phyloP scores from a whole-genome alignment of 2,329 filamentous ascomycete species.

The Pseudomassariella vexata region DNA sequence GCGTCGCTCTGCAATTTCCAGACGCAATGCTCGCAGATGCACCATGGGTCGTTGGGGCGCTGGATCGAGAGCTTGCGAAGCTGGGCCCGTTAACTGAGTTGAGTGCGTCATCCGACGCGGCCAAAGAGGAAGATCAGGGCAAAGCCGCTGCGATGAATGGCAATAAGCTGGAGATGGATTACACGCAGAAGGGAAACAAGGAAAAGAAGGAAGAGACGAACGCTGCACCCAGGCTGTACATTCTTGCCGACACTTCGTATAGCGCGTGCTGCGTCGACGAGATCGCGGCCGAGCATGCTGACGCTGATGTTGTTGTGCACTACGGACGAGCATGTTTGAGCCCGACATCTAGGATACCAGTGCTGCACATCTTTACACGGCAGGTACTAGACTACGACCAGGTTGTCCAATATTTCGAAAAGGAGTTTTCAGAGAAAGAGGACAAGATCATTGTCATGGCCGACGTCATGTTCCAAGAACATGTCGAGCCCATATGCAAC shows the following conservation, averaged over 20 bases:
- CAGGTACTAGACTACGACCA: conserved; percentile 59
- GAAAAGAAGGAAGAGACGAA: conserved; percentile 1
- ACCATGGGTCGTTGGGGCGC: conserved; percentile 66
- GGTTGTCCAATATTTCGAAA: conserved; percentile 56
- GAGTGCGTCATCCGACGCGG: conserved; percentile 1
- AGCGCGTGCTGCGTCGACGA: conserved; percentile 97
- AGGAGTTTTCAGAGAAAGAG: conserved; percentile 59
- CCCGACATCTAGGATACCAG: conserved; percentile 78
- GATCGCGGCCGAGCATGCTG: conserved; percentile 87
- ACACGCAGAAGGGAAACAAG: not conserved
- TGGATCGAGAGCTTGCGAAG: conserved; percentile 34
- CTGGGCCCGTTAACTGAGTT: too few species aligned
- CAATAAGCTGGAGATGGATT: conserved; percentile 4
- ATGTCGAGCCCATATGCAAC: conserved; percentile 55
- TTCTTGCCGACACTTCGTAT: conserved; percentile 93
- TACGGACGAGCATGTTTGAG: conserved; percentile 91
- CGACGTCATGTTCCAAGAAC: conserved; percentile 79
- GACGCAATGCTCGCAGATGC: conserved; percentile 88
- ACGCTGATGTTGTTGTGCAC: conserved; percentile 87
- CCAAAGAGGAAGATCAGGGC: conserved; percentile 6
- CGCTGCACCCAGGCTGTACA: conserved; percentile 59
- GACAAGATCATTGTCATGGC: conserved; percentile 75
- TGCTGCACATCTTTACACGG: conserved; percentile 84
- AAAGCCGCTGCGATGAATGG: not conserved
- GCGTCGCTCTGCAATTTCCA: conserved; percentile 90